phyloP scores from a whole-genome alignment of 345 rosid species.

The Pistacia integerrima region DNA sequence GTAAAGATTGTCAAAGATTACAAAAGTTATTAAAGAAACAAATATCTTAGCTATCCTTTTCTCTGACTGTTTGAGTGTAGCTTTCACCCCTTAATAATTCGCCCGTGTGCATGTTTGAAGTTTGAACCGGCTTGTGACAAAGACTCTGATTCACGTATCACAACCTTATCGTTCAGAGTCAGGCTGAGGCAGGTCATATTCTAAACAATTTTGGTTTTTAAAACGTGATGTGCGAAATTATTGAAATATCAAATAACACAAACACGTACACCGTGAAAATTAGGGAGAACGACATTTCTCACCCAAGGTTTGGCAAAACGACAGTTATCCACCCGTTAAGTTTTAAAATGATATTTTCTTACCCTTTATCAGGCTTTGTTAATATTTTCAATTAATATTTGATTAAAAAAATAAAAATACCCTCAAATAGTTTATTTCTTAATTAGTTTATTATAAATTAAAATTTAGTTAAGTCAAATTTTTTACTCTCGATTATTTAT shows the following conservation, averaged over 20 bases:
- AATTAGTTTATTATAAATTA: too few relatives aligned
- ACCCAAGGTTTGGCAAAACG: too few relatives aligned
- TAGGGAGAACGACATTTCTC: too few relatives aligned
- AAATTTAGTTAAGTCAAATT: too few relatives aligned
- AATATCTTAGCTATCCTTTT: background rate
- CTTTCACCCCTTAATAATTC: conserved; percentile 10
- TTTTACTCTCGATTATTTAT: too few relatives aligned
- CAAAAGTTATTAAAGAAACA: background rate
- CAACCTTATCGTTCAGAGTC: background rate
- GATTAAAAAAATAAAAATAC: too few relatives aligned
- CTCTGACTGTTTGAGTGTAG: background rate
- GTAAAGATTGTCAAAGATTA: background rate
- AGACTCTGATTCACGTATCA: background rate
- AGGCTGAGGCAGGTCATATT: background rate
- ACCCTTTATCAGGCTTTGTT: too few relatives aligned
- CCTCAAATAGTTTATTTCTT: too few relatives aligned
- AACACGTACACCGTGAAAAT: background rate
- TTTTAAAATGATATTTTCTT: too few relatives aligned
- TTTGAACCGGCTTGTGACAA: background rate
- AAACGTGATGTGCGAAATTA: background rate
- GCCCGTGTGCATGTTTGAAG: background rate
- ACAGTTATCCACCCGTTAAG: too few relatives aligned
- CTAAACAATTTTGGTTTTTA: background rate
- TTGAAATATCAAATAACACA: background rate
- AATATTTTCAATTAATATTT: too few relatives aligned